phyloP scores from a whole-genome alignment of 441 rosid genomes.

The Croton setiger region DNA sequence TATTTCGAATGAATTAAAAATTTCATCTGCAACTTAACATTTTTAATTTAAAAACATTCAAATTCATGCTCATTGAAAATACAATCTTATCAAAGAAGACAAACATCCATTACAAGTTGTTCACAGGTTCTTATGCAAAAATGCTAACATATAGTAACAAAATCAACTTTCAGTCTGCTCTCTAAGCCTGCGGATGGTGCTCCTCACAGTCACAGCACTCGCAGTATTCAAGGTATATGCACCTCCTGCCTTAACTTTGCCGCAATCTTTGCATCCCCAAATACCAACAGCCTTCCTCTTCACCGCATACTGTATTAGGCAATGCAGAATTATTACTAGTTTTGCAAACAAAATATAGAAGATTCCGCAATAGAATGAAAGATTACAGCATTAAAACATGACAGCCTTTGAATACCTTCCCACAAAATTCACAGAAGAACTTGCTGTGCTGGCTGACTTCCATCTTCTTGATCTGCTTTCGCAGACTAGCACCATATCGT shows the following conservation, averaged over 20 bases:
- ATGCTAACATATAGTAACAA: not conserved
- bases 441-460: conserved; percentile 87
- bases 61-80: no score
- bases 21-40: no score
- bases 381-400: no score
- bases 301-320: conserved; percentile 86
- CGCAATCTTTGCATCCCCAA: conserved; percentile 95
- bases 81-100: no score
- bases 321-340: no score
- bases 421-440: conserved; percentile 95
- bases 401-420: conserved; percentile 47
- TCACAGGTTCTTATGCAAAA: no score
- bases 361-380: no score
- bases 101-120: no score
- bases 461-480: conserved; percentile 97
- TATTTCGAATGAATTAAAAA: no score
- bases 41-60: no score
- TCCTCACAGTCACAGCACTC: conserved; percentile 77
- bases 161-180: conserved; percentile 85
- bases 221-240: conserved; percentile 97
- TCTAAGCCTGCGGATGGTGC: conserved; percentile 87
- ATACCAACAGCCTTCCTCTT: conserved; percentile 91
- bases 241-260: conserved; percentile 92
- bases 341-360: no score
- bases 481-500: conserved; percentile 89